Evolutionary conservation across 768 basidiomycete species (phyloP).

Genomic region (Collybiopsis confluens): DNA sequence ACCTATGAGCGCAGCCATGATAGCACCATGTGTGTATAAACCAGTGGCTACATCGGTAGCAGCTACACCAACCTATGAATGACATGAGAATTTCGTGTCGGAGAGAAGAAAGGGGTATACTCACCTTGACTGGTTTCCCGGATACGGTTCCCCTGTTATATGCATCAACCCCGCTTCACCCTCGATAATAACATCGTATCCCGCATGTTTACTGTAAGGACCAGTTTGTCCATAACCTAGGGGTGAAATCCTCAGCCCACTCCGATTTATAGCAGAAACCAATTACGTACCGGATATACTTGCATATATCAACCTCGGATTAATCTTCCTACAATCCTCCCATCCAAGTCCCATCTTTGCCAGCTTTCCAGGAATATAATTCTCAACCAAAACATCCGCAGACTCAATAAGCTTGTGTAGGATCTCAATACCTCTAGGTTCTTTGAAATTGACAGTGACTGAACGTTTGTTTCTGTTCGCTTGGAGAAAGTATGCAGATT

Average conservation of each 20-base stretch:
- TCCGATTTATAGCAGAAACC: no score
- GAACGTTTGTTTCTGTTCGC: conserved; percentile 89
- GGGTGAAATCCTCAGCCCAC: no score
- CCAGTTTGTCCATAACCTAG: conserved; percentile 85
- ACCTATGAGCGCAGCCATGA: conserved; percentile 85
- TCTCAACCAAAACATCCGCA: conserved; percentile 88
- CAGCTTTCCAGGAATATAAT: conserved; percentile 83
- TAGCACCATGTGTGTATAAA: conserved; percentile 87
- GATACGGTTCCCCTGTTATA: conserved; percentile 49
- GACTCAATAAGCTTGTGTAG: conserved; percentile 63
- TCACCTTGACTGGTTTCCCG: conserved; percentile 1
- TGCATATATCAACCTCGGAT: conserved; percentile 79
- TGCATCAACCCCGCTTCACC: conserved; percentile 95
- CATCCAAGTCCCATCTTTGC: conserved; percentile 81
- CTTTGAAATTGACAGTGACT: conserved; percentile 86
- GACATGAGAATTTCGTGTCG: conserved; percentile 65
- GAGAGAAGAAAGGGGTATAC: not conserved
- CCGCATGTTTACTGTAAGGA: conserved; percentile 77
- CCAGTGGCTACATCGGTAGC: conserved; percentile 87
- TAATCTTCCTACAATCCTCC: conserved; percentile 74
- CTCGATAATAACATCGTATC: conserved; percentile 85
- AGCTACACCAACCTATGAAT: conserved; percentile 94
- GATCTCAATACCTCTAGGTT: conserved; percentile 70
- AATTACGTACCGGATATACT: conserved; percentile 71
- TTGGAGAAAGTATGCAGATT: conserved; percentile 90